These are phyloP conservation scores for Globisporangium camurandrum DNA, from an alignment of 352 stramenopile species.

Conservation along the genomic window DNA sequence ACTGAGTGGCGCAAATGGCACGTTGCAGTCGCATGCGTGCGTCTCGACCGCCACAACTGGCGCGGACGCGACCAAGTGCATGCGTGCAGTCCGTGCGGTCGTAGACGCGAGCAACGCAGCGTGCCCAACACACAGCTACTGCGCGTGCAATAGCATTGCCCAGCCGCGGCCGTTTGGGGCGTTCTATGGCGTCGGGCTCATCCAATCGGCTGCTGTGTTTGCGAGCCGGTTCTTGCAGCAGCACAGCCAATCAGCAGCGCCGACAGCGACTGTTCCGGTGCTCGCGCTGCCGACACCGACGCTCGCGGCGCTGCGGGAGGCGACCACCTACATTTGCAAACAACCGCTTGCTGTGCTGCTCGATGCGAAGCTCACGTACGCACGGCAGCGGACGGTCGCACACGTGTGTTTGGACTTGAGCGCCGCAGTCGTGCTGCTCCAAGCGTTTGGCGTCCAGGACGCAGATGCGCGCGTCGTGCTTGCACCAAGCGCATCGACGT, in stretches of 20 bases:
- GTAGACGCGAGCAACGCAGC: conserved; percentile 38
- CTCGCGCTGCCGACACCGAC: conserved; percentile 43
- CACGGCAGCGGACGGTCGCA: conserved; percentile 9
- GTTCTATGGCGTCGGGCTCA: conserved; percentile 47
- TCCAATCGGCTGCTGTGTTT: conserved; percentile 16
- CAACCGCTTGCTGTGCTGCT: conserved; percentile 7
- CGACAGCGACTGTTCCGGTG: conserved; percentile 3
- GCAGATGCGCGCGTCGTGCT: conserved; percentile 47
- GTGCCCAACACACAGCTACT: conserved; percentile 47
- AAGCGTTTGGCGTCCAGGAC: conserved; percentile 45
- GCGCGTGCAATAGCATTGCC: conserved; percentile 29
- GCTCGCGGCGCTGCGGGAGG: conserved; percentile 22
- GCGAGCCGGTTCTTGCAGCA: conserved; percentile 26
- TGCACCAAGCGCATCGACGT: conserved; percentile 7
- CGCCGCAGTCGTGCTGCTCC: conserved; percentile 50
- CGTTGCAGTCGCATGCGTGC: conserved; percentile 43
- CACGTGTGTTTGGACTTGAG: conserved; percentile 54
- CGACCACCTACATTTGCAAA: conserved; percentile 32
- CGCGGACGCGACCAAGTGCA: conserved; percentile 40
- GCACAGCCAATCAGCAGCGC: neutral
- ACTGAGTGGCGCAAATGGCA: conserved; percentile 5
- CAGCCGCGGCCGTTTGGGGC: conserved; percentile 32
- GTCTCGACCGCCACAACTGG: conserved; percentile 16
- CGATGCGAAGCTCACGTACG: conserved; percentile 9
- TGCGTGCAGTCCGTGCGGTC: conserved; percentile 29